phyloP scores from a whole-genome alignment of 352 stramenopile species.

The Elongisporangium prolatum region DNA sequence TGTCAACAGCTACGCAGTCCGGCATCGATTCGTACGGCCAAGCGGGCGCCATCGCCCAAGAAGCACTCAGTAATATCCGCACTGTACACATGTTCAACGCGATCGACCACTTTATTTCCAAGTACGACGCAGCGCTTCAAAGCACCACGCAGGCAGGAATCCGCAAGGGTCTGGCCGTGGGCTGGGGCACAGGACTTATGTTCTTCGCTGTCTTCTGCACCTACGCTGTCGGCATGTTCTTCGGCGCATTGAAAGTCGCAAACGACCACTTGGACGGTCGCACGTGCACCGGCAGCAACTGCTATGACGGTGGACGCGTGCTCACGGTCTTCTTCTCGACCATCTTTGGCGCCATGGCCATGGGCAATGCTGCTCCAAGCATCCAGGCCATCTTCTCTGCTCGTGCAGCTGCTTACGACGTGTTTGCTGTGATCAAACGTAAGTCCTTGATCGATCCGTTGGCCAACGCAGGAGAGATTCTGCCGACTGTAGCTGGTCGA shows the following conservation, averaged over 20 bases:
- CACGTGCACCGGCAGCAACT: slow-evolving; percentile 25
- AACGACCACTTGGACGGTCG: slow-evolving; percentile 50
- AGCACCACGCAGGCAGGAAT: slow-evolving; percentile 41
- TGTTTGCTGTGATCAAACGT: slow-evolving; percentile 65
- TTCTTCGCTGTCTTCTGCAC: slow-evolving; percentile 64
- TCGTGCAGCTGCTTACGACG: slow-evolving; percentile 43
- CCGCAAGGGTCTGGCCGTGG: slow-evolving; percentile 44
- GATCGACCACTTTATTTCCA: slow-evolving; percentile 43
- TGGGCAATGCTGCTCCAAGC: slow-evolving; percentile 62
- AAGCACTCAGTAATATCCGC: slow-evolving; percentile 62
- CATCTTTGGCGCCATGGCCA: slow-evolving; percentile 67
- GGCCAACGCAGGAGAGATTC: slow-evolving; percentile 26
- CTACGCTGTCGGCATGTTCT: slow-evolving; percentile 78
- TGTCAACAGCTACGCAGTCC: slow-evolving; percentile 38
- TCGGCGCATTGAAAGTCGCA: slow-evolving; percentile 57
- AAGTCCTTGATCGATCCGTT: slow-evolving; percentile 51
- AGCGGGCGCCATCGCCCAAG: slow-evolving; percentile 66
- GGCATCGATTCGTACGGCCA: slow-evolving; percentile 58
- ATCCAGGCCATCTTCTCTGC: slow-evolving; percentile 53
- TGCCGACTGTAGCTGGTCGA: slow-evolving; percentile 26
- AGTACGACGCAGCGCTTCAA: slow-evolving; percentile 53
- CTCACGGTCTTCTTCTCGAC: slow-evolving; percentile 69
- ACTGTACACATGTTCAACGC: slow-evolving; percentile 82
- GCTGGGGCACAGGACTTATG: slow-evolving; percentile 57
- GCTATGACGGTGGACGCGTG: slow-evolving; percentile 63